phyloP scores from a whole-genome alignment of 2,329 filamentous ascomycete genomes.

The Xylaria arbuscula region DNA sequence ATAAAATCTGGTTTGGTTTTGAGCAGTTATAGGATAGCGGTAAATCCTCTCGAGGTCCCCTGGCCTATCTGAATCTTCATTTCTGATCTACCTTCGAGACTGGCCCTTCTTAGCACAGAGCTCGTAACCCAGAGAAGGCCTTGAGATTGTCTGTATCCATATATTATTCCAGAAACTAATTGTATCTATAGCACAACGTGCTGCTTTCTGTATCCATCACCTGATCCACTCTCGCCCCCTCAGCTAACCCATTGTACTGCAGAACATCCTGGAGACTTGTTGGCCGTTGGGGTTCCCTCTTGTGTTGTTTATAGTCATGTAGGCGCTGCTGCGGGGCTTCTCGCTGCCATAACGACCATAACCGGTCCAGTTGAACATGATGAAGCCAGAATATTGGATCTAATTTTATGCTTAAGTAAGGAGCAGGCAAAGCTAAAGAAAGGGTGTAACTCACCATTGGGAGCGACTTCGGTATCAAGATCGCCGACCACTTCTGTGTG shows the following conservation, averaged over 20 bases:
- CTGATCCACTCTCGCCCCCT: conserved; percentile 4
- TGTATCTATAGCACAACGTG: conserved; percentile 17
- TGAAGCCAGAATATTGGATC: conserved; percentile 27
- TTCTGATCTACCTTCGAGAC: no score
- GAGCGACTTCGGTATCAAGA: conserved; percentile 18
- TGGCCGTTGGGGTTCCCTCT: conserved; percentile 2
- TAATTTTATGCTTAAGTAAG: background rate
- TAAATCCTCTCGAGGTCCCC: no score
- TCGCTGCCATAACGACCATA: conserved; percentile 22
- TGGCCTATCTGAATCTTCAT: no score
- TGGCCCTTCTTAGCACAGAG: no score
- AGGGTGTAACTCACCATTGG: conserved; percentile 11
- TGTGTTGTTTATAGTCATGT: conserved; percentile 10
- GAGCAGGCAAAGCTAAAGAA: background rate
- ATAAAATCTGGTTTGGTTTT: no score
- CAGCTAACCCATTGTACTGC: conserved; percentile 12
- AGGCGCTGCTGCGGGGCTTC: conserved; percentile 16
- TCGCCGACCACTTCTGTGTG: conserved; percentile 21
- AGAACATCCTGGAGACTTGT: conserved; percentile 16
- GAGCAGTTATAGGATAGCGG: no score
- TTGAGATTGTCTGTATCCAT: background rate
- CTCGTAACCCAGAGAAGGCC: no score
- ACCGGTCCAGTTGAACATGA: conserved; percentile 22
- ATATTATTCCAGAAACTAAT: background rate
- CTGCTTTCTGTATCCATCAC: conserved; percentile 16